Base-by-base conservation (phyloP, 805 yeast species). In the Cyberlindnera americana region DNA sequence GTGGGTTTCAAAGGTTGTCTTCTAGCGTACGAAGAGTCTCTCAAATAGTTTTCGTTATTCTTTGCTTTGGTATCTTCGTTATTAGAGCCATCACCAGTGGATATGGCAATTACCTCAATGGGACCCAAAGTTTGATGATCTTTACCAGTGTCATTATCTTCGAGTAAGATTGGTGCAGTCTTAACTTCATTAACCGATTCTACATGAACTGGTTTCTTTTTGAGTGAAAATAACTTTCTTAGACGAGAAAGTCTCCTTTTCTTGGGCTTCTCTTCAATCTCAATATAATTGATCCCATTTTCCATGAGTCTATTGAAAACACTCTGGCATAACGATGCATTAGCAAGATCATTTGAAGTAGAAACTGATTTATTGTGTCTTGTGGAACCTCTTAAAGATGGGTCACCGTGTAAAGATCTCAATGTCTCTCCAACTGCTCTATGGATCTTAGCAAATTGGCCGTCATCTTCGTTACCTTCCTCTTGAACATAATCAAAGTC, bases 211-310 rank as follows among this genome's bases (percentile, higher is more conserved):
- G 11, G 33, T 12, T 17, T 18, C 15, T 10, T 17, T 23, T 33
- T 16, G 35, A 22, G 3, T 3, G 37, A 32, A 22, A 41, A 19
- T 28, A 37, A 26, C 10, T 24, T 29, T 29, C 37, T 30, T 35
- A 34, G 35, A 6, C 12, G 19, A 8, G 10, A 7, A 6, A 21
- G 19, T 22, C 33, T 18, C 34, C 19, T 37, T 35, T 28, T 35
- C 18, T 36, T 19, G 2, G 38, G 33, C 29, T 26, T 35, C 28
- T 42, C 42, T 7, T 42, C 40, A 10, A 43, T 27, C 16, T 43
- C 50, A 19, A 48, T 41, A 26, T 48, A 48, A 10, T 42, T 27
- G 9, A 47, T 44, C 5, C 46, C 46, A 8, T 41, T 40, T 25
- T 29, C 22, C 35, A 36, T 14, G 12, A 38, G 38, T 13, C 25